phyloP scores from a whole-genome alignment of 2,329 filamentous ascomycete species.

The Chrysoporthe puriensis region DNA sequence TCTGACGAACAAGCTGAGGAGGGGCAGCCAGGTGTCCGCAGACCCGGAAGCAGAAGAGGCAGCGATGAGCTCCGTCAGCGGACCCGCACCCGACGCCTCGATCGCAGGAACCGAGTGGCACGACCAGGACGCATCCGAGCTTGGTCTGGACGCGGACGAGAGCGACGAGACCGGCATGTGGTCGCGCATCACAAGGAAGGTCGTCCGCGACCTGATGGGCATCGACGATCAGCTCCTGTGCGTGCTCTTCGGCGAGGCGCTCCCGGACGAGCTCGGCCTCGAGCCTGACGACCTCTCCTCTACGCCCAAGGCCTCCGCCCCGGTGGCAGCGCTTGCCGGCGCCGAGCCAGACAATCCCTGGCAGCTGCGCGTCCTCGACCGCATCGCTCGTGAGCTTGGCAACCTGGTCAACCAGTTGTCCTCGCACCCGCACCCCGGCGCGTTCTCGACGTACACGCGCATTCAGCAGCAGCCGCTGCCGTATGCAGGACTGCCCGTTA shows the following conservation, averaged over 20 bases:
- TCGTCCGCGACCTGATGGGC: conserved; percentile 87
- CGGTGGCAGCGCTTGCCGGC: not conserved
- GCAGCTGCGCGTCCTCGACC: conserved; percentile 80
- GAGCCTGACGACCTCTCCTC: conserved; percentile 49
- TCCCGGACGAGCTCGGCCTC: conserved; percentile 54
- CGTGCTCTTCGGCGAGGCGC: conserved; percentile 81
- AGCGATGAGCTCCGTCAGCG: conserved; percentile 36
- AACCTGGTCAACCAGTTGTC: conserved; percentile 81
- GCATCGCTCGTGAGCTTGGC: conserved; percentile 85
- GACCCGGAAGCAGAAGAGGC: conserved; percentile 38
- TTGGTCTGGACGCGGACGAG: conserved; percentile 43
- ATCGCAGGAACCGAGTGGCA: conserved; percentile 51
- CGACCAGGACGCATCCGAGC: conserved; percentile 50
- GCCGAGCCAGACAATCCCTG: conserved; percentile 52
- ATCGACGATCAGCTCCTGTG: conserved; percentile 85
- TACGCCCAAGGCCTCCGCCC: conserved; percentile 49
- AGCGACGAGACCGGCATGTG: conserved; percentile 70
- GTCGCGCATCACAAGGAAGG: conserved; percentile 79
- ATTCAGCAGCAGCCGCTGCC: conserved; percentile 68
- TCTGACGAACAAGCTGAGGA: conserved; percentile 36
- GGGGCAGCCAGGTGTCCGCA: conserved; percentile 24
- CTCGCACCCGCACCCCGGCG: conserved; percentile 74
- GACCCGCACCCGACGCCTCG: conserved; percentile 44
- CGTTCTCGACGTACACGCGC: conserved; percentile 80
- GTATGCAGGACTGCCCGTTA: conserved; percentile 76